Evolutionary conservation across 345 rosid species (phyloP).

Genomic region (Arabidopsis suecica): DNA sequence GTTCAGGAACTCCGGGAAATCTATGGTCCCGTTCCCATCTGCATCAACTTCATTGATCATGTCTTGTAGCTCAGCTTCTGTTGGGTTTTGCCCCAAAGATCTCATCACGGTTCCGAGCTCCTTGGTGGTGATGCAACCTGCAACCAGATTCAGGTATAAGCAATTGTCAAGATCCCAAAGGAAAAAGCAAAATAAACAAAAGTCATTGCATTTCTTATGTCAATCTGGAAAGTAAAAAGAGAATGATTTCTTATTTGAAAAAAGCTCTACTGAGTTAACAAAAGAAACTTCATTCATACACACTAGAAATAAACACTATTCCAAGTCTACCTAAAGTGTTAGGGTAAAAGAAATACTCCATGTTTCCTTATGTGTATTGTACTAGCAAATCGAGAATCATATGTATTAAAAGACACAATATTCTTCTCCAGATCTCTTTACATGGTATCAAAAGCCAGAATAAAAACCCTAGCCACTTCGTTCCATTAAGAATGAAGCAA

Average conservation of each 20-base stretch:
- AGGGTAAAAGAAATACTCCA: not conserved
- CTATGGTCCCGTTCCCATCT: conserved; percentile 52
- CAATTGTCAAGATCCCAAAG: not conserved
- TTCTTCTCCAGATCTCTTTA: conserved; percentile 17
- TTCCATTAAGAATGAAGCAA: no score
- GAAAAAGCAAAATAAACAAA: conserved; percentile 7
- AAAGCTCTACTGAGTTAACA: not conserved
- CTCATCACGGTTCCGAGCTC: conserved; percentile 54
- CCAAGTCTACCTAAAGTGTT: not conserved
- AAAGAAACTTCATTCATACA: conserved; percentile 14
- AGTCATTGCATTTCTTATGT: not conserved
- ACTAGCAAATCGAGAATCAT: conserved; percentile 1
- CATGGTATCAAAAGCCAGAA: conserved; percentile 5
- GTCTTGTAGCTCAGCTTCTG: conserved; percentile 52
- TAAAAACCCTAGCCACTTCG: not conserved
- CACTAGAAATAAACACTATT: conserved; percentile 7
- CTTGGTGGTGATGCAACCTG: conserved; percentile 56
- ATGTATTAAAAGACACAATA: conserved; percentile 1
- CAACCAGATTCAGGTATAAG: conserved; percentile 2
- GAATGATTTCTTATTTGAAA: not conserved
- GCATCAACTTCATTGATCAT: conserved; percentile 51
- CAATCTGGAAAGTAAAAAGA: not conserved
- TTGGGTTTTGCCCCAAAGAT: conserved; percentile 51
- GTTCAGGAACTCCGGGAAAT: conserved; percentile 64
- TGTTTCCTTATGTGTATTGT: conserved; percentile 5